phyloP scores from a whole-genome alignment of 768 basidiomycete species.

The Trametes coccinea region DNA sequence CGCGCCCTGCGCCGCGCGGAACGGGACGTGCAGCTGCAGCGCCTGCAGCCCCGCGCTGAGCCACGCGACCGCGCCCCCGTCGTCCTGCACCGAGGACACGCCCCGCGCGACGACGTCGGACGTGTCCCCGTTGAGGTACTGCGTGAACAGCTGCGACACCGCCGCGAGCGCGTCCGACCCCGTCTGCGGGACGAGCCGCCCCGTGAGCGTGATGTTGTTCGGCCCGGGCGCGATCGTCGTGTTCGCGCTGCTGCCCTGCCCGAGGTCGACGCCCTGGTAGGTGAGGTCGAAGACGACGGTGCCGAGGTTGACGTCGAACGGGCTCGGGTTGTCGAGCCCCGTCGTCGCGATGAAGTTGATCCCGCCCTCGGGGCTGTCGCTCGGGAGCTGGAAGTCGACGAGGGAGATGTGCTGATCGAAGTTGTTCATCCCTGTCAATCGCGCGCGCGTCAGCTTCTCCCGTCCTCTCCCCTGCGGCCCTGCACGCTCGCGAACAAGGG shows the following conservation, averaged over 20 bases:
- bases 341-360: slow-evolving; percentile 65
- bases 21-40: slow-evolving; percentile 62
- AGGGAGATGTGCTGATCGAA: slow-evolving; percentile 59
- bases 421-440: slow-evolving; percentile 43
- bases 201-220: slow-evolving; percentile 60
- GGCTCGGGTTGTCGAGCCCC: slow-evolving; percentile 57
- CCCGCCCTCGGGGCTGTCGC: slow-evolving; percentile 65
- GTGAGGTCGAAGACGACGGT: slow-evolving; percentile 62
- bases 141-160: slow-evolving; percentile 67
- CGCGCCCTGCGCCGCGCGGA: slow-evolving; percentile 44
- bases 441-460: slow-evolving; percentile 36
- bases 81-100: slow-evolving; percentile 54
- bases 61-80: slow-evolving; percentile 64
- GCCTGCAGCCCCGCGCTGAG: slow-evolving; percentile 59
- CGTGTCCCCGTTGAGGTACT: slow-evolving; percentile 64
- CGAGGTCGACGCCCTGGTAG: slow-evolving; percentile 58
- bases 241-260: slow-evolving; percentile 52
- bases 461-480: background rate
- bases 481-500: too few relatives aligned
- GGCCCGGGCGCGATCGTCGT: slow-evolving; percentile 51
- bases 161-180: slow-evolving; percentile 43
- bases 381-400: slow-evolving; percentile 61
- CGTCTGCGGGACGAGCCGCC: slow-evolving; percentile 56
- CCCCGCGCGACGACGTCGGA: slow-evolving; percentile 64
- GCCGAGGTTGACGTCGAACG: slow-evolving; percentile 69